A percentile compares a stretch with the other conserved stretches of the same genome.
phyloP scores from a whole-genome alignment of 192 early-diverging fungal genomes.

The Coemansia sp. region DNA sequence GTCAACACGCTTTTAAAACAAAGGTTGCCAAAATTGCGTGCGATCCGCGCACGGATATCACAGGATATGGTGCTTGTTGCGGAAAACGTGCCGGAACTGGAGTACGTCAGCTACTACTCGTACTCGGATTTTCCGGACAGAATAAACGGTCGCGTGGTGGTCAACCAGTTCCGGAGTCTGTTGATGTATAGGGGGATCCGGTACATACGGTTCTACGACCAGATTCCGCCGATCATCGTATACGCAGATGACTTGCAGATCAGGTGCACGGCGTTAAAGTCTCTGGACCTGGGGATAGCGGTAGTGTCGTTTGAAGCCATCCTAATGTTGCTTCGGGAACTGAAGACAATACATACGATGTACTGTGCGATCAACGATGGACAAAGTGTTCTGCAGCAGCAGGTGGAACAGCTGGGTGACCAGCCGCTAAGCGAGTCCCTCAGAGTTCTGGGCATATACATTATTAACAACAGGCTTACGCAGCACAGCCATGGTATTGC shows the following conservation, averaged over 20 bases:
- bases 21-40: conserved; percentile 5
- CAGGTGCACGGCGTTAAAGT: conserved; percentile 3
- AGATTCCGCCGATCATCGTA: conserved; percentile 10
- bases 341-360: conserved; percentile 14
- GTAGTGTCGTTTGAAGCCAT: conserved; percentile 12
- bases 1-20: conserved; percentile 10
- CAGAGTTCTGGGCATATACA: neutral
- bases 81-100: conserved; percentile 8
- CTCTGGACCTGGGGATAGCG: conserved; percentile 24
- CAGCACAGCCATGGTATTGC: neutral
- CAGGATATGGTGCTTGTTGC: neutral
- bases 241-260: neutral
- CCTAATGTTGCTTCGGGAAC: neutral
- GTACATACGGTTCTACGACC: conserved; percentile 19
- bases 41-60: conserved; percentile 8
- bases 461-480: neutral
- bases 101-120: conserved; percentile 15
- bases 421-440: neutral
- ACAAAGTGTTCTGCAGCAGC: neutral
- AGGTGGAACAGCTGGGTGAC: neutral
- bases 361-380: conserved; percentile 13
- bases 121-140: neutral
- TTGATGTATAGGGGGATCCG: conserved; percentile 2
- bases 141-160: neutral
- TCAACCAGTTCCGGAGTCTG: conserved; percentile 10